A percentile compares a stretch with the other conserved stretches of the same genome.
Evolutionary conservation across 805 yeast species (phyloP).

Genomic region (Ogataea minuta): DNA sequence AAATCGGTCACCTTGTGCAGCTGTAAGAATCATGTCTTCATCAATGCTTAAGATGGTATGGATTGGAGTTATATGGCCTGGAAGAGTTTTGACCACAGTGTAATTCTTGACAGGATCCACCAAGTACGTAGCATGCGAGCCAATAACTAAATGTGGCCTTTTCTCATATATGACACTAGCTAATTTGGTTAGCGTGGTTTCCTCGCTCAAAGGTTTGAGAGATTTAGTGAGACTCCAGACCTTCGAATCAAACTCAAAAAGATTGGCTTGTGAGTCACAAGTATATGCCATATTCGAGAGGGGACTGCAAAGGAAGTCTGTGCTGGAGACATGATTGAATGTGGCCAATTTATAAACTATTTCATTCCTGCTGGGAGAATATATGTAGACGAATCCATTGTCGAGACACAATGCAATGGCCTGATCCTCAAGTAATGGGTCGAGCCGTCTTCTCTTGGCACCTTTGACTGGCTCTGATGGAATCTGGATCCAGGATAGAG

Average conservation of each 20-base stretch:
- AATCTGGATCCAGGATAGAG: slow-evolving; percentile 50
- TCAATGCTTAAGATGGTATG: slow-evolving; percentile 43
- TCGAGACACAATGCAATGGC: slow-evolving; percentile 61
- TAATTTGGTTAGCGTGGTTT: slow-evolving; percentile 23
- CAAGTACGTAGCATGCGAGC: slow-evolving; percentile 64
- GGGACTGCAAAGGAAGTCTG: slow-evolving; percentile 46
- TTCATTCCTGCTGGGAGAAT: slow-evolving; percentile 64
- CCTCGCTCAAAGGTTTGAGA: slow-evolving; percentile 39
- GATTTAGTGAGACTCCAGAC: slow-evolving; percentile 41
- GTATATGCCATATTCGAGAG: slow-evolving; percentile 51
- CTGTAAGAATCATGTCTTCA: slow-evolving; percentile 53
- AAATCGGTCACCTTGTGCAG: slow-evolving; percentile 80
- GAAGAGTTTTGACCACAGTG: slow-evolving; percentile 50
- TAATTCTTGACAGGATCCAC: slow-evolving; percentile 40
- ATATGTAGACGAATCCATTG: slow-evolving; percentile 61
- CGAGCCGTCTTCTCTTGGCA: slow-evolving; percentile 31
- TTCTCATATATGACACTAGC: slow-evolving; percentile 23
- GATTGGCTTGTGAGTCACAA: slow-evolving; percentile 54
- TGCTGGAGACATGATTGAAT: slow-evolving; percentile 18
- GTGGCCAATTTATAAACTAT: slow-evolving; percentile 47
- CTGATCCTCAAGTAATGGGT: slow-evolving; percentile 36
- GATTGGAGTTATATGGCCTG: slow-evolving; percentile 77
- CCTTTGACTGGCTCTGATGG: slow-evolving; percentile 3
- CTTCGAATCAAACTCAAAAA: slow-evolving; percentile 61
- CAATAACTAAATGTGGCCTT: slow-evolving; percentile 50